Percentiles rank a stretch among this genome's conserved stretches.
These are phyloP conservation scores for Sphagnum magellanicum DNA, from an alignment of 228 moss, liverwort and hornwort genomes.

Conservation along the genomic window DNA sequence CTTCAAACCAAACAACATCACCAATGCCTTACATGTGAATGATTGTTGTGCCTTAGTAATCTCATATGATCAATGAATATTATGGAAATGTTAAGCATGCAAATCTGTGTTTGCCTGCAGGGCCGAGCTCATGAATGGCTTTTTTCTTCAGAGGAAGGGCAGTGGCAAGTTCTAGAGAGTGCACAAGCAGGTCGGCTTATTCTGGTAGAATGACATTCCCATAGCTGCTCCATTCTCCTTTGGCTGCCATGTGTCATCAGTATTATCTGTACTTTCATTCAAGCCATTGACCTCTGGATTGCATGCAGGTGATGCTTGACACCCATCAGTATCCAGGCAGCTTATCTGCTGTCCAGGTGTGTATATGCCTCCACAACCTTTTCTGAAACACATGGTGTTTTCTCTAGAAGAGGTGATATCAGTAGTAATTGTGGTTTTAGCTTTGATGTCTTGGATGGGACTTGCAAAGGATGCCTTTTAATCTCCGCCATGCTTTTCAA, in stretches of 20 bases:
- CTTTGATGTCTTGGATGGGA: too few species aligned
- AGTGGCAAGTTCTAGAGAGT: slow-evolving; percentile 85
- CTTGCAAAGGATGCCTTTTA: too few species aligned
- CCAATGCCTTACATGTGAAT: background rate
- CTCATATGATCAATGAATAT: too few species aligned
- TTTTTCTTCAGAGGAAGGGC: slow-evolving; percentile 82
- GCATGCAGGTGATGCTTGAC: slow-evolving; percentile 68
- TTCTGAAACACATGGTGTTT: too few species aligned
- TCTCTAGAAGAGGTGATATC: too few species aligned
- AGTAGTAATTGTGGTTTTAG: too few species aligned
- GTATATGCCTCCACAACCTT: slow-evolving; percentile 1
- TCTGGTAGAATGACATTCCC: slow-evolving; percentile 51
- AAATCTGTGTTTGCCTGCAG: slow-evolving; percentile 24
- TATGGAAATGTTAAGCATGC: too few species aligned
- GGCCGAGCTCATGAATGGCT: slow-evolving; percentile 87
- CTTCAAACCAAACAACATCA: background rate
- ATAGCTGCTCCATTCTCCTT: background rate
- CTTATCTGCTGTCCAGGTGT: slow-evolving; percentile 71
- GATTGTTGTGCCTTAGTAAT: background rate
- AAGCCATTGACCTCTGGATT: too few species aligned
- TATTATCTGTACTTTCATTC: background rate
- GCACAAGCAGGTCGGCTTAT: slow-evolving; percentile 92
- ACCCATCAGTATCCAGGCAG: slow-evolving; percentile 66
- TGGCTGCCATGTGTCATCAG: background rate
- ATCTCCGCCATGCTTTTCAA: too few species aligned